Evolutionary conservation across 257 asterid genomes (phyloP).

Genomic region (Verbena officinalis): DNA sequence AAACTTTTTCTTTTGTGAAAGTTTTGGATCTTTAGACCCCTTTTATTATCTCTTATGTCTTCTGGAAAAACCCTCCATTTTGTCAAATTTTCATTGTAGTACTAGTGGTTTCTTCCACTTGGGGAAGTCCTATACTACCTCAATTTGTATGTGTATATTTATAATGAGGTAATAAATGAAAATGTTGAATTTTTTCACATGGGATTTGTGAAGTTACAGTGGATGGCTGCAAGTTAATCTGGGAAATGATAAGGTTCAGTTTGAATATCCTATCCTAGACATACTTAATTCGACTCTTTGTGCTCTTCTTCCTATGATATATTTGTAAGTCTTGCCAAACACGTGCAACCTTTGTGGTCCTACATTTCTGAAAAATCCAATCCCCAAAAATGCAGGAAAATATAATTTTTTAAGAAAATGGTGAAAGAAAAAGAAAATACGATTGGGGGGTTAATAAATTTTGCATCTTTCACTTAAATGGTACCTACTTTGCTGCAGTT

Average conservation of each 20-base stretch:
- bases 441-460: background rate
- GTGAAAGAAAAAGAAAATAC: too few species aligned
- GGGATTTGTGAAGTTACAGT: background rate
- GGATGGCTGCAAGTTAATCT: conserved; percentile 10
- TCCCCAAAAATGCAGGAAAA: background rate
- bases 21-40: conserved; percentile 2
- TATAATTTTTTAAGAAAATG: background rate
- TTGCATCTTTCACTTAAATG: background rate
- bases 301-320: background rate
- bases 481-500: background rate
- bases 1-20: conserved; percentile 22
- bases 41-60: background rate
- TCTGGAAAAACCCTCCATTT: background rate
- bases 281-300: background rate
- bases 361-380: conserved; percentile 9
- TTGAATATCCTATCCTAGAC: background rate
- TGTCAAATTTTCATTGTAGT: background rate
- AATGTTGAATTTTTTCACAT: background rate
- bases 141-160: background rate
- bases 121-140: background rate
- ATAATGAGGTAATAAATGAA: background rate
- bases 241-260: conserved; percentile 21
- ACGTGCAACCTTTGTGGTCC: conserved; percentile 28
- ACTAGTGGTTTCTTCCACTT: background rate
- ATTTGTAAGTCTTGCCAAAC: conserved; percentile 19